Conservation (phyloP, 306 rosid genomes). For the Medicago arabica region DNA sequence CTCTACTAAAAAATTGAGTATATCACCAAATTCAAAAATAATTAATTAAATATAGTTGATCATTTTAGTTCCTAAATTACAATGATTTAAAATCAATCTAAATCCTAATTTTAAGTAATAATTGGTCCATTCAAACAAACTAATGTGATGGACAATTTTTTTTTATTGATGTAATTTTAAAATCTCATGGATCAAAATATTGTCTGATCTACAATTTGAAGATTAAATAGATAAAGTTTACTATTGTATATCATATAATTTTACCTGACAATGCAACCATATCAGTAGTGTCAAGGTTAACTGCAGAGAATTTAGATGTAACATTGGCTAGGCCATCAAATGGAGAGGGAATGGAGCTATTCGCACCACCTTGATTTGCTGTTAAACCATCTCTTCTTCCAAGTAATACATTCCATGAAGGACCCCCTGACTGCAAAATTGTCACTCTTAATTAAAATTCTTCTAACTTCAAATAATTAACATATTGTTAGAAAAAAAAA, state of each 20-base stretch:
- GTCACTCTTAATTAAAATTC: background rate
- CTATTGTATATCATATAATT: background rate
- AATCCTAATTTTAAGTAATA: too few species aligned
- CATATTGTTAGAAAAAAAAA: too few species aligned
- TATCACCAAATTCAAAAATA: background rate
- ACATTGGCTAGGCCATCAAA: slow-evolving; percentile 51
- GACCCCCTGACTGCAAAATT: slow-evolving; percentile 67
- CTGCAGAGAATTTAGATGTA: slow-evolving; percentile 62
- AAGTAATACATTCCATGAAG: slow-evolving; percentile 67
- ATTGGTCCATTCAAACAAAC: background rate
- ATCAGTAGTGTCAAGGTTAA: slow-evolving; percentile 65
- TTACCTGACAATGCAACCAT: slow-evolving; percentile 81
- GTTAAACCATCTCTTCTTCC: slow-evolving; percentile 75
- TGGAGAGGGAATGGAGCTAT: slow-evolving; percentile 61
- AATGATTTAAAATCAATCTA: too few species aligned
- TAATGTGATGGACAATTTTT: too few species aligned
- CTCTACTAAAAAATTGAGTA: background rate
- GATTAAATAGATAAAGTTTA: background rate
- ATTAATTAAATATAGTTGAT: background rate
- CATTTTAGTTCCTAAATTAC: background rate
- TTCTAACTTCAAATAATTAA: background rate
- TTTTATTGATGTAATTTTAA: too few species aligned
- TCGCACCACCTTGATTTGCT: slow-evolving; percentile 74
- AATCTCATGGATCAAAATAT: too few species aligned
- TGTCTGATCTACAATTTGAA: too few species aligned